These are phyloP conservation scores for Dillenia turbinata DNA, from an alignment of 164 flowering plant genomes.

Conservation along the genomic window DNA sequence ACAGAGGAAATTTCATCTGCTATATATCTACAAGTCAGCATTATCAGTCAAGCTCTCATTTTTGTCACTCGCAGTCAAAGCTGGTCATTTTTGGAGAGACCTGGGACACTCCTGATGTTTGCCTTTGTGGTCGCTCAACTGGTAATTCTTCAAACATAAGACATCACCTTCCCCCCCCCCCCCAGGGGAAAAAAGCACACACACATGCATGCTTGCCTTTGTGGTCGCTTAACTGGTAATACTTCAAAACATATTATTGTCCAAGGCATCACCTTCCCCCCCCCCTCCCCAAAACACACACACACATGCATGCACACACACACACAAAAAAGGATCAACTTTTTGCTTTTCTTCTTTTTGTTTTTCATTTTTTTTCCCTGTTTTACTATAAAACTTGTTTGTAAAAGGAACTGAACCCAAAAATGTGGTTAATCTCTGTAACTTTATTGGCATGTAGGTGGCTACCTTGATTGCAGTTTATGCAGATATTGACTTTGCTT, in stretches of 20 bases:
- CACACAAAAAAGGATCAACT: no score
- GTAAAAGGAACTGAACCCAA: no score
- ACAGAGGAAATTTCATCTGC: conserved; percentile 57
- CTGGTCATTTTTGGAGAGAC: conserved; percentile 79
- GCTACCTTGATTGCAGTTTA: conserved; percentile 80
- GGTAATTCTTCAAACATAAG: conserved; percentile 27
- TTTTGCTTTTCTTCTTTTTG: no score
- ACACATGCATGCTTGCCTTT: conserved; percentile 67
- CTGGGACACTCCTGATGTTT: conserved; percentile 67
- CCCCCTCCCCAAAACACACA: not conserved
- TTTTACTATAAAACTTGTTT: no score
- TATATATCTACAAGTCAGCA: conserved; percentile 70
- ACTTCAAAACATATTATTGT: no score
- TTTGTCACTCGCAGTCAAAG: conserved; percentile 78
- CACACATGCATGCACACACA: no score
- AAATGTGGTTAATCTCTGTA: not conserved
- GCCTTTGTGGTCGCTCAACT: conserved; percentile 89
- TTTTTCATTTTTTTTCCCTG: no score
- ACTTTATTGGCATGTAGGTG: conserved; percentile 32
- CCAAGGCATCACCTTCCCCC: no score
- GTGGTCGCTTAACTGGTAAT: conserved; percentile 84
- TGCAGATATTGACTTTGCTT: conserved; percentile 66
- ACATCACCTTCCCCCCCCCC: no score
- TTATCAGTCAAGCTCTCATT: conserved; percentile 74
- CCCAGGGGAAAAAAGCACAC: not conserved